Percentiles rank a stretch among this genome's conserved stretches.
These are phyloP conservation scores for Cornus florida DNA, from an alignment of 148 eudicot genomes.

Conservation along the genomic window DNA sequence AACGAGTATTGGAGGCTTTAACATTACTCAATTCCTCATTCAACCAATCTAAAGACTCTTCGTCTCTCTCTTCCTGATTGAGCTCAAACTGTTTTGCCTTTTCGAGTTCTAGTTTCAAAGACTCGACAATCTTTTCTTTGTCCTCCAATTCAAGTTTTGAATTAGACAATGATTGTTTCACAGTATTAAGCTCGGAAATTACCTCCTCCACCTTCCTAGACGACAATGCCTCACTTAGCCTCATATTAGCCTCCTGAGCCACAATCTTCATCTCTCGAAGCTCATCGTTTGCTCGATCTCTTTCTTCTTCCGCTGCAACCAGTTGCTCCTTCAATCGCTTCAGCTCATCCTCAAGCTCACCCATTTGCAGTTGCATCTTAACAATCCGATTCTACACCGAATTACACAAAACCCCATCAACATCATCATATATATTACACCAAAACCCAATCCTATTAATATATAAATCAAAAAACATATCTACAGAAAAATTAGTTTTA, in stretches of 20 bases:
- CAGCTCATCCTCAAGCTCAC: slow-evolving; percentile 48
- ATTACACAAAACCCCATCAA: not conserved
- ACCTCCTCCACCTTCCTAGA: slow-evolving; percentile 26
- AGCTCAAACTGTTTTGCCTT: slow-evolving; percentile 40
- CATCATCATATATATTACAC: slow-evolving; percentile 4
- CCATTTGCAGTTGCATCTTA: slow-evolving; percentile 17
- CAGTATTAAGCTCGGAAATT: slow-evolving; percentile 24
- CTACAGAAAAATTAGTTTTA: not conserved
- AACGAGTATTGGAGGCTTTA: no score
- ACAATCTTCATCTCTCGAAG: slow-evolving; percentile 32
- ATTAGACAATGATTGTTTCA: slow-evolving; percentile 29
- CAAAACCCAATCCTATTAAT: not conserved
- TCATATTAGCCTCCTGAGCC: slow-evolving; percentile 23
- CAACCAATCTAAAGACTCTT: slow-evolving; percentile 19
- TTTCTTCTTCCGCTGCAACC: slow-evolving; percentile 39
- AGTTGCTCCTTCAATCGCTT: slow-evolving; percentile 38
- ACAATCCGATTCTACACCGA: slow-evolving; percentile 21
- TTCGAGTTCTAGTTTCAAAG: slow-evolving; percentile 41
- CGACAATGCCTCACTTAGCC: slow-evolving; percentile 23
- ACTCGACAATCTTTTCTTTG: slow-evolving; percentile 42
- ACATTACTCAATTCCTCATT: slow-evolving; percentile 32
- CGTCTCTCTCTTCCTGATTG: slow-evolving; percentile 32
- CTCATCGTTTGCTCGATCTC: slow-evolving; percentile 28
- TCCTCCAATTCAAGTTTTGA: slow-evolving; percentile 30
- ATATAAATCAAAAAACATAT: not conserved